Evolutionary conservation across 2,329 filamentous ascomycete genomes (phyloP), one percentile per base, ranked within the genome.

Genomic region (Aspergillus latus): DNA sequence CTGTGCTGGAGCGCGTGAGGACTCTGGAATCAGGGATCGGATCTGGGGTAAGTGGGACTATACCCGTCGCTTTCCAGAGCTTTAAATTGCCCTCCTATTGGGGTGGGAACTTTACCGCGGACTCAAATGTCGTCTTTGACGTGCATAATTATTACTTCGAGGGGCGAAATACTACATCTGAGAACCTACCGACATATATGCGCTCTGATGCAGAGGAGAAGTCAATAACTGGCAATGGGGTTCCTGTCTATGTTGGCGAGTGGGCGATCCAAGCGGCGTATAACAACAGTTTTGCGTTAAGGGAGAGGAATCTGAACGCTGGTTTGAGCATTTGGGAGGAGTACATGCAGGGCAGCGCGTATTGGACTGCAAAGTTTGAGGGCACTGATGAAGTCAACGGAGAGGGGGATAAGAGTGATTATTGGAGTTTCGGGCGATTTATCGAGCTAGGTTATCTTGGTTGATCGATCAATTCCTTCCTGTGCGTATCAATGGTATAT

Each of bases 21-120:
- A 39, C 5, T 2, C 16, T 42, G 40, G 1, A 58, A 10, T 11
- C 13, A 60, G 7, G 63, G 62, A 15, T 43, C 48, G 1, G 45
- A 49, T 4, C 28, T 13, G 1, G 15, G 3, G 15, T 11, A 8
- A 8, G 11, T 13, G 44, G 13, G 8, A 34, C 13, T 8, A 62
- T 69, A 21, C 65, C 64, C 2, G 59, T 66, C 8, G 65, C 67
- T 61, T 61, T 68, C 46, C 66, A 69, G 54, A 66, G 66, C 0
- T 69, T 69, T 52, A 63, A 64, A 49, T 54, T 51, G 9, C 62
- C 59, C 28, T 39, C 44, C 5, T 65, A 63, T 49, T 69, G 66
- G 65, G 58, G 54, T 5, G 34, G 44, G 0, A 37, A 61, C 8
- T 63, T 68, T n/a, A 49, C 58, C 1, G 44, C 46, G 4, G 32